These are phyloP conservation scores for Discostella pseudostelligera DNA, from an alignment of 108 stramenopile species.

Conservation along the genomic window DNA sequence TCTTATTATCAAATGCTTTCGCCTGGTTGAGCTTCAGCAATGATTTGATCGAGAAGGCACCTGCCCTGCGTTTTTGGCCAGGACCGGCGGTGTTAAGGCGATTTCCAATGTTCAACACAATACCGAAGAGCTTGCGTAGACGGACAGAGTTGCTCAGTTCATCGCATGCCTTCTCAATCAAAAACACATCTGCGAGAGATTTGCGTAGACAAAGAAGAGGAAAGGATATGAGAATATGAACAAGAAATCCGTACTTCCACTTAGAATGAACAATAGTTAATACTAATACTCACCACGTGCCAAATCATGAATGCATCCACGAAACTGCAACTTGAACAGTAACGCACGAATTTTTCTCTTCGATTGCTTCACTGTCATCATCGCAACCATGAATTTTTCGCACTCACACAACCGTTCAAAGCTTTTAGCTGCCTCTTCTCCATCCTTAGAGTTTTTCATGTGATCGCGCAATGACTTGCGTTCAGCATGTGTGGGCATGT, in stretches of 20 bases:
- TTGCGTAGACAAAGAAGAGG: not conserved
- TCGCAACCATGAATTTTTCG: conserved; percentile 89
- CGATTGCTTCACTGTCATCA: conserved; percentile 89
- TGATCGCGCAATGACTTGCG: conserved; percentile 65
- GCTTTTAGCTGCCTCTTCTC: conserved; percentile 66
- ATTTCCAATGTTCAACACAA: conserved; percentile 90
- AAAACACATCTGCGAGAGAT: conserved; percentile 23
- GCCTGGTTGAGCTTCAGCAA: conserved; percentile 92
- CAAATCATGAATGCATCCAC: conserved; percentile 68
- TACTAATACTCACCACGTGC: conserved; percentile 47
- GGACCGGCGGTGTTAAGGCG: conserved; percentile 85
- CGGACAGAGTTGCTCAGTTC: conserved; percentile 75
- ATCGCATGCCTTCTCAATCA: conserved; percentile 80
- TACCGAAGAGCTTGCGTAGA: conserved; percentile 84
- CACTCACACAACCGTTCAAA: conserved; percentile 83
- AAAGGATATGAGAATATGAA: not conserved
- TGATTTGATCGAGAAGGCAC: conserved; percentile 91
- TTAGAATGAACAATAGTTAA: too few species aligned
- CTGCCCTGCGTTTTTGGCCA: conserved; percentile 67
- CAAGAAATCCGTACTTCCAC: too few species aligned
- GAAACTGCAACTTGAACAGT: conserved; percentile 86
- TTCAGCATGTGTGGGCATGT: conserved; percentile 83
- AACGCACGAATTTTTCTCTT: conserved; percentile 81
- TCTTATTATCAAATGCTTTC: conserved; percentile 97
- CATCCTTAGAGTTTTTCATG: conserved; percentile 61